These are phyloP conservation scores for Microstegium vimineum DNA, from an alignment of 176 grass and related monocot species.

Conservation along the genomic window DNA sequence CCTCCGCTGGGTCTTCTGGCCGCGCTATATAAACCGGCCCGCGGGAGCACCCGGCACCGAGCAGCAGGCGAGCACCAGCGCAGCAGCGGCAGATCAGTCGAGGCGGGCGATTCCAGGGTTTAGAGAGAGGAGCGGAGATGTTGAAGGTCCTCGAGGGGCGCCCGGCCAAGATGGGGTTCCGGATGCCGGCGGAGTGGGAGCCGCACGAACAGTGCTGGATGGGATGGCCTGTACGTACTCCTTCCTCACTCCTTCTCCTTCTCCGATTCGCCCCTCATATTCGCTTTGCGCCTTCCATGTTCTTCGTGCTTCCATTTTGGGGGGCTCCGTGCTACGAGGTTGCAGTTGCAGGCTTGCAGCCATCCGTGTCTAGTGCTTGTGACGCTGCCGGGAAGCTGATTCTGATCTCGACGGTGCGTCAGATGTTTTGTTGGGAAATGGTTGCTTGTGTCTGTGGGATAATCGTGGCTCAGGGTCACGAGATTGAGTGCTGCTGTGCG, in stretches of 20 bases:
- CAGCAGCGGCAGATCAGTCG: background rate
- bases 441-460: background rate
- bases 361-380: background rate
- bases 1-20: too few species aligned
- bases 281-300: background rate
- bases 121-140: background rate
- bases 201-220: slow-evolving; percentile 86
- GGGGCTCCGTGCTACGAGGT: background rate
- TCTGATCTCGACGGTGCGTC: background rate
- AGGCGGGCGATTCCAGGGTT: background rate
- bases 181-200: slow-evolving; percentile 98
- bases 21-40: too few species aligned
- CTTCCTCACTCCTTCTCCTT: background rate
- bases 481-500: background rate
- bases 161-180: slow-evolving; percentile 58
- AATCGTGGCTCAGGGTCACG: background rate
- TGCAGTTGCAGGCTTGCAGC: background rate
- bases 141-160: slow-evolving; percentile 36
- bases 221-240: slow-evolving; percentile 75
- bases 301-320: background rate
- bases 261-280: background rate
- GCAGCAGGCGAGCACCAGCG: background rate
- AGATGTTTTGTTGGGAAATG: background rate
- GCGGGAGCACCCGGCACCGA: too few species aligned
- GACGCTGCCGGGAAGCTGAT: background rate